Percentiles rank a stretch among this genome's conserved stretches.
phyloP scores from a whole-genome alignment of 495 filamentous ascomycete genomes.

The Penicillium cinerascens region DNA sequence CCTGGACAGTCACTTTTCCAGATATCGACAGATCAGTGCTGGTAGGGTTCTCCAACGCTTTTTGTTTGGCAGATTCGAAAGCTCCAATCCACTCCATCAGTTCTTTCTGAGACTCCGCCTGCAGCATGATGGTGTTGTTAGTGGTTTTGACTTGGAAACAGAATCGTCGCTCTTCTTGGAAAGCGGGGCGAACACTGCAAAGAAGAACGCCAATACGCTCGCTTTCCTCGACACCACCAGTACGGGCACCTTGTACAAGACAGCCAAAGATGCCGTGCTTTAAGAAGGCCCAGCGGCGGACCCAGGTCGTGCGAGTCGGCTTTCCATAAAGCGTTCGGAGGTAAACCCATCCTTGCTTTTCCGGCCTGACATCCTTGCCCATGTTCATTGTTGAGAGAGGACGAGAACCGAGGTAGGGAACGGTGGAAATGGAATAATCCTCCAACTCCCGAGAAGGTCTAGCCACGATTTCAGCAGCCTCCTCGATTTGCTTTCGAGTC shows the following conservation, averaged over 20 bases:
- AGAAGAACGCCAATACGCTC: conserved; percentile 94
- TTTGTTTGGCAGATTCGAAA: conserved; percentile 90
- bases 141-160: conserved; percentile 99
- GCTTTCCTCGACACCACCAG: conserved; percentile 86
- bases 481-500: conserved; percentile 80
- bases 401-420: conserved; percentile 75
- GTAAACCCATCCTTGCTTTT: conserved; percentile 96
- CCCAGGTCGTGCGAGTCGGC: conserved; percentile 81
- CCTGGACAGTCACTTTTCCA: conserved; percentile 53
- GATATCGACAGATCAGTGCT: conserved; percentile 58
- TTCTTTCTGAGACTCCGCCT: conserved; percentile 88
- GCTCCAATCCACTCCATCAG: conserved; percentile 87
- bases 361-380: conserved; percentile 42
- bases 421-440: conserved; percentile 83
- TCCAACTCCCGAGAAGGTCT: conserved; percentile 89
- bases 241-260: conserved; percentile 79
- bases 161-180: conserved; percentile 89
- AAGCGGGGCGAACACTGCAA: conserved; percentile 85
- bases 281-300: conserved; percentile 90
- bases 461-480: conserved; percentile 61
- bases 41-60: conserved; percentile 74
- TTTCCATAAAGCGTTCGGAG: conserved; percentile 80
- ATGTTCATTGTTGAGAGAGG: conserved; percentile 56
- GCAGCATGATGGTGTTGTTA: conserved; percentile 81
- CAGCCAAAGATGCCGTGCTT: conserved; percentile 95